Conservation (phyloP, 345 rosid species). For the Lepidium sativum region DNA sequence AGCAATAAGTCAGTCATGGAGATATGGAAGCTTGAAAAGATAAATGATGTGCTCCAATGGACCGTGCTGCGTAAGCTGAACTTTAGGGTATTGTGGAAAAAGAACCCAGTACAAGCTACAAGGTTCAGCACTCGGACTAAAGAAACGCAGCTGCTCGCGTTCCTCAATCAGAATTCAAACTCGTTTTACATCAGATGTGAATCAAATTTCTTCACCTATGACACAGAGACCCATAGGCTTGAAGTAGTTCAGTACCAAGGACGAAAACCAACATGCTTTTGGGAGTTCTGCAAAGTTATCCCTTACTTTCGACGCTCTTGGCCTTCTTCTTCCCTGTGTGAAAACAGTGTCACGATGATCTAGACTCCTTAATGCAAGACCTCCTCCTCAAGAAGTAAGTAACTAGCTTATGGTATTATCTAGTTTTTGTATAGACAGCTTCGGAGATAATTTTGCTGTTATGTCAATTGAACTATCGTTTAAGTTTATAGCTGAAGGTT, state of each 20-base stretch:
- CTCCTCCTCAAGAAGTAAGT: neutral
- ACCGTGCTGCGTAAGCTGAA: slow-evolving; percentile 31
- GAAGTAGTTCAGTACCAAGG: slow-evolving; percentile 45
- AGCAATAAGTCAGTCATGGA: slow-evolving; percentile 38
- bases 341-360: neutral
- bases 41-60: slow-evolving; percentile 27
- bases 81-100: slow-evolving; percentile 50
- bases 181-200: slow-evolving; percentile 43
- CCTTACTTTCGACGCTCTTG: slow-evolving; percentile 50
- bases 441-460: neutral
- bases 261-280: slow-evolving; percentile 32
- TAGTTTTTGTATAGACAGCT: neutral
- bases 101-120: slow-evolving; percentile 25
- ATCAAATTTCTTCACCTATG: slow-evolving; percentile 28
- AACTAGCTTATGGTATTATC: neutral
- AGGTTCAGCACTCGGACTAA: slow-evolving; percentile 24
- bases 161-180: slow-evolving; percentile 32
- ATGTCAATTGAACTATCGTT: slow-evolving; percentile 8
- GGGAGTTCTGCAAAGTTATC: slow-evolving; percentile 45
- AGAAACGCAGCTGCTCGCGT: slow-evolving; percentile 46
- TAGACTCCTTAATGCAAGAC: neutral
- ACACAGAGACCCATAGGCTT: slow-evolving; percentile 14
- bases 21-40: slow-evolving; percentile 48
- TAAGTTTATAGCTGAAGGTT: neutral
- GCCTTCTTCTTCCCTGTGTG: slow-evolving; percentile 35